Evolutionary conservation across 2,329 filamentous ascomycete species (phyloP), one percentile per base, ranked within the genome.

Genomic region (Parafenestella ontariensis): DNA sequence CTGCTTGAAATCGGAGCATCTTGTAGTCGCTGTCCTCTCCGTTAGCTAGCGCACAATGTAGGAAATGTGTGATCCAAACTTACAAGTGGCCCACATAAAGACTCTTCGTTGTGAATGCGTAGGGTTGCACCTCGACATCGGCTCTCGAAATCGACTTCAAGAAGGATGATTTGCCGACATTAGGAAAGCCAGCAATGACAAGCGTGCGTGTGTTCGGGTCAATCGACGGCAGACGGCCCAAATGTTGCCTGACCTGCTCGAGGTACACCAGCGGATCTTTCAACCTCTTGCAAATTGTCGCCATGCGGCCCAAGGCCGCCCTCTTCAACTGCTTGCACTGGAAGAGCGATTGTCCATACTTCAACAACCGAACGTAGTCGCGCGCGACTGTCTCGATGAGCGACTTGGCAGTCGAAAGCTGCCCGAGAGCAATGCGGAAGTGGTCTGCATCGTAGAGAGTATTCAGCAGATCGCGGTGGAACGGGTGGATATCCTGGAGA

Each of bases 271-370:
- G 85, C 50, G 95, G 92, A 69, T 99, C 95, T 80, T 96, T 97
- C 59, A 99, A 82, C 61, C 93, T 88, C 82, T 92, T 95, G 81
- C 92, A 92, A 70, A 99, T 92, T 17, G 95, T 99, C 62, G 94
- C 95, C 95, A 99, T 98, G 74, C 95, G 92, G 83, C 95, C 95
- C 48, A 99, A 86, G 8, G 90, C 96, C 46, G 96, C 95, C 62
- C 91, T 86, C 87, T 99, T 99, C 71, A 99, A 87, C 82, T 98
- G 93, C 82, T 99, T 99, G 86, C 94, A 98, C 82, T 99, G 95
- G 83, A 94, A 99, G 62, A 99, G 85, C 21, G 67, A 71, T 89
- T 96, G 82, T 50, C 92, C 93, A 81, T 99, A 98, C 84, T 96
- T 96, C 77, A 96, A 86, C 41, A 99, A 86, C 64, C 95, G 91